These are phyloP conservation scores for Thalassia testudinum DNA, from an alignment of 116 monocot species.

Conservation along the genomic window DNA sequence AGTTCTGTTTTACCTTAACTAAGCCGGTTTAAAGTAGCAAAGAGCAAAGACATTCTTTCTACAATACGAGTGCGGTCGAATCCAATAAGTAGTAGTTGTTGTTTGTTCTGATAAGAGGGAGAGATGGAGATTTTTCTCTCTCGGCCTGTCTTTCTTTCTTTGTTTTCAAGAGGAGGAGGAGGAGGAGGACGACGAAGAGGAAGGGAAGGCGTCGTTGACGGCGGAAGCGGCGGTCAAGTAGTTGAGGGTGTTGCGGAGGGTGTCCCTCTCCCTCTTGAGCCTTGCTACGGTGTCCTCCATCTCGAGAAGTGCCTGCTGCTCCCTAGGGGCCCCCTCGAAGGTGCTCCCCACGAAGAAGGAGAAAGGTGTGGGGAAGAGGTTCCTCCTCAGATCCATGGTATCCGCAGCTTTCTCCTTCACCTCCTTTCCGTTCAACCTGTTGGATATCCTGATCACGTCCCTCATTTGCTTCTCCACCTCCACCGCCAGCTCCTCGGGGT, in stretches of 20 bases:
- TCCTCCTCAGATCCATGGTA: conserved; percentile 17
- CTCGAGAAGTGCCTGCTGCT: conserved; percentile 34
- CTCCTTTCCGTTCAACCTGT: conserved; percentile 28
- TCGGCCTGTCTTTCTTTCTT: no score
- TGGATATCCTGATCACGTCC: conserved; percentile 30
- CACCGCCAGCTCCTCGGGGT: conserved; percentile 14
- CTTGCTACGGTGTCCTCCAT: conserved; percentile 23
- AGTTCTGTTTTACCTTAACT: no score
- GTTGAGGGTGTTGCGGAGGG: conserved; percentile 25
- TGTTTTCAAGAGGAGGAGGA: conserved; percentile 4
- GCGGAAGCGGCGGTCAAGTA: conserved; percentile 28
- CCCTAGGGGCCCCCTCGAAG: conserved; percentile 29
- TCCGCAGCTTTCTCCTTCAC: conserved; percentile 3
- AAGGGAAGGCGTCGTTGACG: conserved; percentile 13
- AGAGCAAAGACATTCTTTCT: no score
- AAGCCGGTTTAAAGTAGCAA: no score
- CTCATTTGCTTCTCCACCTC: conserved; percentile 34
- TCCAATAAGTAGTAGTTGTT: no score
- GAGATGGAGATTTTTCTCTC: no score
- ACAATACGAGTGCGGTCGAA: no score
- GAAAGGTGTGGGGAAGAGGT: conserved; percentile 33
- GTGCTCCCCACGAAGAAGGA: conserved; percentile 35
- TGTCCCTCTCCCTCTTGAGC: conserved; percentile 23
- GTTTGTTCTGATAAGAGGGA: no score
- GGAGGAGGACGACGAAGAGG: conserved; percentile 8